Conservation (phyloP, 179 eudicot species). For the Gypsophila paniculata region DNA sequence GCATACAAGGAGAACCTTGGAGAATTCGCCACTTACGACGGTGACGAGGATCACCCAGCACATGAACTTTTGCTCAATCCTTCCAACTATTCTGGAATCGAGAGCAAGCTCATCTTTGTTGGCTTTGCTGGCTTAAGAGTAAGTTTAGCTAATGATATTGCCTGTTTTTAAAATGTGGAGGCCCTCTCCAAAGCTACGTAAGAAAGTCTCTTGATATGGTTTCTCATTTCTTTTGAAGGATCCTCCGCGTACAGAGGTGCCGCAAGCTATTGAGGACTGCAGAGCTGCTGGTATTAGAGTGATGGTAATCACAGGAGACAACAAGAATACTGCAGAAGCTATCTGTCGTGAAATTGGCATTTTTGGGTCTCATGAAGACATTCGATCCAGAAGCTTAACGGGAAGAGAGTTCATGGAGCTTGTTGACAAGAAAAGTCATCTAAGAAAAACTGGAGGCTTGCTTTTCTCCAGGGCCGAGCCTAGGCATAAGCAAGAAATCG, state of each 20-base stretch:
- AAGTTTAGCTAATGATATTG: slow-evolving; percentile 17
- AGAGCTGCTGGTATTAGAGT: slow-evolving; percentile 61
- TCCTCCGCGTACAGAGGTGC: slow-evolving; percentile 59
- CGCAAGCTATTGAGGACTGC: slow-evolving; percentile 51
- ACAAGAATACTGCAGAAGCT: slow-evolving; percentile 58
- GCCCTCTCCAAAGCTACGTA: neutral
- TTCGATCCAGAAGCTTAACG: slow-evolving; percentile 39
- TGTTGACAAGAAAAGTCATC: slow-evolving; percentile 36
- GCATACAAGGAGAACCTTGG: slow-evolving; percentile 49
- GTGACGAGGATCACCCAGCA: slow-evolving; percentile 56
- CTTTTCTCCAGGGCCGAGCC: slow-evolving; percentile 56
- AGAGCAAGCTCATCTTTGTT: slow-evolving; percentile 44
- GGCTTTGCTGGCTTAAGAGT: slow-evolving; percentile 49
- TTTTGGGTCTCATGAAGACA: slow-evolving; percentile 41
- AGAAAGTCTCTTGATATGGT: neutral
- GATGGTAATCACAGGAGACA: slow-evolving; percentile 60
- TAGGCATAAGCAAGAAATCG: slow-evolving; percentile 51
- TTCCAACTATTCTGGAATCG: slow-evolving; percentile 36
- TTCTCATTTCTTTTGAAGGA: slow-evolving; percentile 32
- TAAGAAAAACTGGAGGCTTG: slow-evolving; percentile 45
- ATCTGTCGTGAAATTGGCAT: slow-evolving; percentile 55
- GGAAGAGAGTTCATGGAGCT: slow-evolving; percentile 49
- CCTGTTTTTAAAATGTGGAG: neutral
- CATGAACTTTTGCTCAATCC: slow-evolving; percentile 44
- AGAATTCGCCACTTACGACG: slow-evolving; percentile 43